A percentile compares a stretch with the other conserved stretches of the same genome.
phyloP scores from a whole-genome alignment of 345 rosid species.

The Eucalyptus tenuipes region DNA sequence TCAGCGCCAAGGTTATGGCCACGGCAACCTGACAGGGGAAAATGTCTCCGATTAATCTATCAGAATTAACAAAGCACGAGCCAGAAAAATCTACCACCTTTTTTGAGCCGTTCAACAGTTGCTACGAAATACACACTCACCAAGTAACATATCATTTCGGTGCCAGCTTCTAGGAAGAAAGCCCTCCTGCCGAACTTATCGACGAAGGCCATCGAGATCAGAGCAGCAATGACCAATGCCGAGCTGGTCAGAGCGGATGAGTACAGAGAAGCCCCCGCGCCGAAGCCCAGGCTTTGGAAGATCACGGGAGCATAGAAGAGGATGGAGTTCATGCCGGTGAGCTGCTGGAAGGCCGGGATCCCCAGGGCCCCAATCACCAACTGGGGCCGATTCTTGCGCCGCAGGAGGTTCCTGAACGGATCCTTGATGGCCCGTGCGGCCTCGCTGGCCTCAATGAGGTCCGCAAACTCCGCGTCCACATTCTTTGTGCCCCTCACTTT shows the following conservation, averaged over 20 bases:
- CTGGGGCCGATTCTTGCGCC: slow-evolving; percentile 57
- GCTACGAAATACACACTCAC: slow-evolving; percentile 6
- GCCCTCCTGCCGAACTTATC: slow-evolving; percentile 67
- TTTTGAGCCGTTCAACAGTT: neutral
- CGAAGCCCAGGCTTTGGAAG: slow-evolving; percentile 80
- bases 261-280: slow-evolving; percentile 49
- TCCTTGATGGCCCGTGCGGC: slow-evolving; percentile 52
- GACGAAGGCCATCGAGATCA: slow-evolving; percentile 59
- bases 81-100: neutral
- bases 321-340: slow-evolving; percentile 80
- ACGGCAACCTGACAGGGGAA: slow-evolving; percentile 25
- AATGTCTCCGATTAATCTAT: neutral
- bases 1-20: slow-evolving; percentile 48
- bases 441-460: slow-evolving; percentile 68
- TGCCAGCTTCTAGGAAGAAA: slow-evolving; percentile 74
- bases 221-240: slow-evolving; percentile 41
- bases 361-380: slow-evolving; percentile 62
- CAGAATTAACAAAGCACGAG: neutral
- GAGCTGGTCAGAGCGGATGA: slow-evolving; percentile 49
- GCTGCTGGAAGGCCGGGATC: slow-evolving; percentile 73
- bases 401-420: slow-evolving; percentile 60
- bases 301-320: slow-evolving; percentile 82
- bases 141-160: slow-evolving; percentile 65
- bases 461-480: slow-evolving; percentile 60
- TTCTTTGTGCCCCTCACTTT: slow-evolving; percentile 60